Base-by-base conservation (phyloP, 2,329 filamentous ascomycete species). In the Trichoderma asperellum region DNA sequence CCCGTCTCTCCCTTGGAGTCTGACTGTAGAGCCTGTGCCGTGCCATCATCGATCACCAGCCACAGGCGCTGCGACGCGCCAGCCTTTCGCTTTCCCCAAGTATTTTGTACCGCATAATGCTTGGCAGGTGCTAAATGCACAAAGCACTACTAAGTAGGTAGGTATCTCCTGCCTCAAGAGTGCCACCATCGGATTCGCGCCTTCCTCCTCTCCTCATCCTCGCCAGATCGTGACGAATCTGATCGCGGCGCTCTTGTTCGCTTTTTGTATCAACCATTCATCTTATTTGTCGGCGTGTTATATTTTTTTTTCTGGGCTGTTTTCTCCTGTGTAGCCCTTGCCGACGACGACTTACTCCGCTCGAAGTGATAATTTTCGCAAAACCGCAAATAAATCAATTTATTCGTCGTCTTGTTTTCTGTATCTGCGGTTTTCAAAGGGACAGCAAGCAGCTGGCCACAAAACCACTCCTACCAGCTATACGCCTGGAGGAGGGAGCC, bases 1-100 rank as follows among this genome's bases (percentile, higher is more conserved):
- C 16, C 47, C 43, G 32, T 16, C 24, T 24, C 49, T 5, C 24
- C 61, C 47, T 64, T 18, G 16, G 21, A 16, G 53, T 37, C 29
- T 35, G 8, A 8, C 24, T 24, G 24, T 24, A 2, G 18, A 43
- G 40, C 40, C 37, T 43, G 18, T 43, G 40, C 40, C 40, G 53
- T 65, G 29, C 37, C 32, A 34, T 18, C 43, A 14, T 49, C 18
- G 57, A 29, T 52, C 68, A 68, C 68, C 37, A 70, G 63, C 64
- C 68, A 70, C 68, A 57, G 40, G 43, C 57, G 47, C 47, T 68
- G 27, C 43, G 63, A 70, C 68, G 64, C 68, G 68, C 65, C 65
- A 68, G 57, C 65, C 57, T 53, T 57, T 40, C 3, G 7, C 32
- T 56, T 32, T 18, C 40, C 37, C 40, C 43, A n/a, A 21, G 52